Base-by-base conservation (phyloP, 176 grass and related monocot species). In the Eleusine indica region DNA sequence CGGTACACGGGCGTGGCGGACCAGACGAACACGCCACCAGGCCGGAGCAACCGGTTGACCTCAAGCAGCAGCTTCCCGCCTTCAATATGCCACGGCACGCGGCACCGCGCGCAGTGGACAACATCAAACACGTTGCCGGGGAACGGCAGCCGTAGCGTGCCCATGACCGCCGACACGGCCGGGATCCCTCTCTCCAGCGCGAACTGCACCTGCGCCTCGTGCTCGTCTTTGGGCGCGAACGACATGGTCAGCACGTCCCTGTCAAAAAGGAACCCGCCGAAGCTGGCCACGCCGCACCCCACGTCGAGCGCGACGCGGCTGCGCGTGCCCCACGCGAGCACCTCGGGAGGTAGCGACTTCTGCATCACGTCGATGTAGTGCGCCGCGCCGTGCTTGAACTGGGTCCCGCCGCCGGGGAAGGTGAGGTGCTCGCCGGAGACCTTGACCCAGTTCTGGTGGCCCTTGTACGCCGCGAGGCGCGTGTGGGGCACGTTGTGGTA, bases 141-240 rank as follows among this genome's bases (percentile, higher is more conserved):
- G 73, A 90, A 98, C 2, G 96, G 91, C 32, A 98, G 91, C 6
- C 96, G 84, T 66, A 85, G 66, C 35, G 96, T 94, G 70, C 96
- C 96, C 96, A 98, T 95, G 54, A 95, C 93, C 17, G 93, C 89
- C 56, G 92, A 90, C 56, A 98, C 80, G 22, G 96, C 93, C 39
- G 89, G 96, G 82, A 98, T 93, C 32, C 93, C 93, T 19, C 93
- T 85, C 83, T 98, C 91, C 43, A 98, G 89, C 77, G 91, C 96
- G 78, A 95, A 91, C 77, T 98, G 93, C 42, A 95, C 93, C 82
- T 98, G 96, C 72, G 96, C 96, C 87, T 93, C 96, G 82, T 98
- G 93, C 92, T 98, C 96, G 77, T 95, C 96, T 44, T 95, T 98
- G 51, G 96, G 96, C 48, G 96, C 96, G 74, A 95, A 85, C 17